These are phyloP conservation scores for Darksidea phi DNA, from an alignment of 495 filamentous ascomycete species.

Conservation along the genomic window DNA sequence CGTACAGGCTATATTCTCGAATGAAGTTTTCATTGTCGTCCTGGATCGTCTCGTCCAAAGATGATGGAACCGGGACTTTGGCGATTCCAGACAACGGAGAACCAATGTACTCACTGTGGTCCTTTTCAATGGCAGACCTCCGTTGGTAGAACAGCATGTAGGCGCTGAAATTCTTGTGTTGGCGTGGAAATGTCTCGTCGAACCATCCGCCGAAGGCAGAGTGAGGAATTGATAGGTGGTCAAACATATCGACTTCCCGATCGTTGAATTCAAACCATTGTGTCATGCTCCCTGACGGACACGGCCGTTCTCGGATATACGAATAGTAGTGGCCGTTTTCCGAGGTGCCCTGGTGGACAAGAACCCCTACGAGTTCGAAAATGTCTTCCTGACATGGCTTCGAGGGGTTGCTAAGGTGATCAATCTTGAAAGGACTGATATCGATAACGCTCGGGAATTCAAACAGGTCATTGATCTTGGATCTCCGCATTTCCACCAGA, in stretches of 20 bases:
- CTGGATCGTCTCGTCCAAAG: conserved; percentile 61
- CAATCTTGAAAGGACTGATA: conserved; percentile 86
- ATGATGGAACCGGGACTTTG: conserved; percentile 55
- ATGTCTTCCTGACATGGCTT: conserved; percentile 60
- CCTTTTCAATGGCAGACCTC: conserved; percentile 59
- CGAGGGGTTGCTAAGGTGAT: conserved; percentile 69
- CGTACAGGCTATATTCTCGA: conserved; percentile 77
- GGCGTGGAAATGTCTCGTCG: conserved; percentile 47
- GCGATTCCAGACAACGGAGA: conserved; percentile 49
- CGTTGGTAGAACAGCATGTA: conserved; percentile 99
- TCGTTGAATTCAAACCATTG: conserved; percentile 95
- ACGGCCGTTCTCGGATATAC: conserved; percentile 77
- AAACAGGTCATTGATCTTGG: conserved; percentile 95
- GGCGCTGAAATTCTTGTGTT: conserved; percentile 52
- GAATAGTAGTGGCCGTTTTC: conserved; percentile 98
- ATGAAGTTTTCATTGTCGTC: conserved; percentile 71
- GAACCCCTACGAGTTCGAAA: conserved; percentile 87
- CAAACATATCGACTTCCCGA: conserved; percentile 71
- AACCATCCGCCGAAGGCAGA: conserved; percentile 78
- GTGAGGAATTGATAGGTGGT: conserved; percentile 67
- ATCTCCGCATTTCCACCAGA: conserved; percentile 74
- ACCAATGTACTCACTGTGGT: conserved; percentile 40
- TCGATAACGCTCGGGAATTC: conserved; percentile 81
- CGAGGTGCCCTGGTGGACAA: conserved; percentile 89
- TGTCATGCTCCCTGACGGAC: conserved; percentile 47